These are phyloP conservation scores for Aspergillus aculeatinus DNA, from an alignment of 2,329 filamentous ascomycete species.

Conservation along the genomic window DNA sequence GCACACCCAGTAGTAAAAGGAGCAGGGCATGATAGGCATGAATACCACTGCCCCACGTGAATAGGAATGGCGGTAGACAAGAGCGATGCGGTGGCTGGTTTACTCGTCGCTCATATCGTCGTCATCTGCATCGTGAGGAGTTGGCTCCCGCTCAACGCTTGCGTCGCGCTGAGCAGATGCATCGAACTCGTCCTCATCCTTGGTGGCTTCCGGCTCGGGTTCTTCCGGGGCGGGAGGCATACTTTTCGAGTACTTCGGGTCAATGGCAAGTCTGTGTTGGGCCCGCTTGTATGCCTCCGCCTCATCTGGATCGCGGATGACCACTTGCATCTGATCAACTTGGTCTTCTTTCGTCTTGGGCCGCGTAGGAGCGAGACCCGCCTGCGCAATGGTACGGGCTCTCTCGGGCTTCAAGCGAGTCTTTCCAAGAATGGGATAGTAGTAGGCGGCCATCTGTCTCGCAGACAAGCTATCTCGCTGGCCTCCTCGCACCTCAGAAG, in stretches of 20 bases:
- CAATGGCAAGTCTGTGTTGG: conserved; percentile 46
- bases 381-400: conserved; percentile 44
- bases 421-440: conserved; percentile 60
- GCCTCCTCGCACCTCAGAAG: conserved; percentile 30
- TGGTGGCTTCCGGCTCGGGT: conserved; percentile 13
- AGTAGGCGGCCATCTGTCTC: conserved; percentile 58
- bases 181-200: conserved; percentile 10
- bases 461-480: conserved; percentile 18
- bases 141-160: conserved; percentile 9
- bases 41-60: not conserved
- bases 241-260: conserved; percentile 42
- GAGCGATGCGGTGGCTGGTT: not conserved
- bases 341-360: conserved; percentile 46
- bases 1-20: not conserved
- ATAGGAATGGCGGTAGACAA: not conserved
- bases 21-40: not conserved
- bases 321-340: conserved; percentile 54
- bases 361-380: conserved; percentile 40
- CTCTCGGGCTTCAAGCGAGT: conserved; percentile 55
- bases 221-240: conserved; percentile 34
- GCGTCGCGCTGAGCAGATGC: conserved; percentile 1
- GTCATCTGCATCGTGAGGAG: conserved; percentile 13
- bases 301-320: conserved; percentile 52
- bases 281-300: conserved; percentile 50
- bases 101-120: conserved; percentile 26